Conservation (phyloP, 495 filamentous ascomycete genomes). For the Penicillium antarcticum region DNA sequence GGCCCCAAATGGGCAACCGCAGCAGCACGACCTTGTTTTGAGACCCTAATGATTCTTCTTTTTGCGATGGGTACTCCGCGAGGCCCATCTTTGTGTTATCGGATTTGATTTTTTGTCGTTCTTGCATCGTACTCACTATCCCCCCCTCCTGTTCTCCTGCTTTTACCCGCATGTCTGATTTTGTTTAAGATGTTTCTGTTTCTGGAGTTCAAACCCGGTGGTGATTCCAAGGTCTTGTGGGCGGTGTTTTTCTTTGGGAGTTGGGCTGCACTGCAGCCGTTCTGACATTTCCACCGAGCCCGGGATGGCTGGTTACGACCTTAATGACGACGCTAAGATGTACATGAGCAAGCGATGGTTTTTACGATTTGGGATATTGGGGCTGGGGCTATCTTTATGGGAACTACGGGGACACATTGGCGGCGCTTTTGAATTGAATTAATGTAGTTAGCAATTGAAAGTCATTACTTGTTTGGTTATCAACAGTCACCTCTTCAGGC, state of each 20-base stretch:
- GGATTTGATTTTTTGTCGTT: conserved; percentile 1
- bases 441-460: conserved; percentile 24
- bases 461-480: conserved; percentile 21
- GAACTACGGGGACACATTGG: conserved; percentile 13
- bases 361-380: conserved; percentile 29
- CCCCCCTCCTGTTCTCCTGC: conserved; percentile 6
- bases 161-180: conserved; percentile 4
- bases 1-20: conserved; percentile 38
- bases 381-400: conserved; percentile 18
- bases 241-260: conserved; percentile 28
- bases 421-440: conserved; percentile 17
- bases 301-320: conserved; percentile 40
- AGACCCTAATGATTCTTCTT: conserved; percentile 3
- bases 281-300: conserved; percentile 28
- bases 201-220: conserved; percentile 14
- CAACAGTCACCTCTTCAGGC: neutral
- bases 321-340: conserved; percentile 47
- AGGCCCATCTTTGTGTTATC: conserved; percentile 1
- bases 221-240: conserved; percentile 21
- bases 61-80: neutral
- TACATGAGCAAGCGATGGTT: conserved; percentile 44
- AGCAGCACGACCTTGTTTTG: conserved; percentile 46
- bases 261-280: conserved; percentile 25
- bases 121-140: conserved; percentile 4
- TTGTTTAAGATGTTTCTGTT: conserved; percentile 14